Evolutionary conservation across 2,329 filamentous ascomycete genomes (phyloP), one percentile per base, ranked within the genome.

Genomic region (Mollisia scopiformis): DNA sequence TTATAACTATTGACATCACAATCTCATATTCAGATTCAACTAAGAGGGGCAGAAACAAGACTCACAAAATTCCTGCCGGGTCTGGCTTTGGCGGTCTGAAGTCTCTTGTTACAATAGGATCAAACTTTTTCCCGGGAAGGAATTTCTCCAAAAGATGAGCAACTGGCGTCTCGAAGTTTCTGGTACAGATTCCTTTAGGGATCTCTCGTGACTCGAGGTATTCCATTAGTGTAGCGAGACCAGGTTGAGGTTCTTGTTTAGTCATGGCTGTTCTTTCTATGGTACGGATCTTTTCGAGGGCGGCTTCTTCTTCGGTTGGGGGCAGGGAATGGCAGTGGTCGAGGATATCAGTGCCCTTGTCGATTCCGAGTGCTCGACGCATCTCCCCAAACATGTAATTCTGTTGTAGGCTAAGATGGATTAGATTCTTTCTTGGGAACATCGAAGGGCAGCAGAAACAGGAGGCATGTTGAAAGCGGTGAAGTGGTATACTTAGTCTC

Each of bases 341-440:
- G 43, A 99, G 88, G 73, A 99, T 98, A 76, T 99, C 95, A 71
- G 82, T 79, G 35, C 80, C 77, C 73, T 88, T 89, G 64, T 85
- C 75, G 68, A 98, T 97, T 53, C 80, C 82, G 16, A 98, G 84
- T 7, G 86, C 88, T 14, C 78, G 73, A 66, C 88, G 89, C 94
- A 99, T 98, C 72, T 96, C 84, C 21, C 78, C 75, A 77, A 98
- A 98, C 94, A 98, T 99, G 83, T 97, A 92, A 69, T 90, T 95
- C 77, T 98, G 94, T 0, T 94, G 94, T 60, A 93, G 80, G 74
- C 93, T 96, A 39, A n/a, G n/a, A n/a, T n/a, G n/a, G n/a, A n/a
- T n/a, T n/a, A n/a, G n/a, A n/a, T n/a, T n/a, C n/a, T n/a, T n/a
- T n/a, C n/a, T n/a, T n/a, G n/a, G n/a, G n/a, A n/a, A n/a, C n/a